Evolutionary conservation across 352 stramenopile species (phyloP).

Genomic region (Pythium sukuiense): DNA sequence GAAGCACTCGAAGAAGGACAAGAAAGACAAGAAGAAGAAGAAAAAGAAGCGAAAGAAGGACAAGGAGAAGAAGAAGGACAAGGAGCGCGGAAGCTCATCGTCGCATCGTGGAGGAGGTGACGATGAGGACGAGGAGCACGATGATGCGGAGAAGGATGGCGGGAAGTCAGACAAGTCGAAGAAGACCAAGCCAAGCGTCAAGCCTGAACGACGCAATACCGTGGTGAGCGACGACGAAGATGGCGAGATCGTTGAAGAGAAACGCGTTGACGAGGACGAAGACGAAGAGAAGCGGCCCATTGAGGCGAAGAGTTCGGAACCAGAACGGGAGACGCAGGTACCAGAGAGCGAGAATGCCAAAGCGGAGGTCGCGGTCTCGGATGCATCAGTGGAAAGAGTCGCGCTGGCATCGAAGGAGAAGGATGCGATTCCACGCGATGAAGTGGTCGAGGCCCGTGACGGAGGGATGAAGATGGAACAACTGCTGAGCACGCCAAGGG

Average conservation of each 20-base stretch:
- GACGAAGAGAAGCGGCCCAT: background rate
- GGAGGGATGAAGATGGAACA: slow-evolving; percentile 10
- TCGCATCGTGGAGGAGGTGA: slow-evolving; percentile 3
- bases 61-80: slow-evolving; percentile 33
- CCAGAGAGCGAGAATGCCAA: background rate
- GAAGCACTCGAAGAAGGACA: slow-evolving; percentile 37
- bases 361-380: background rate
- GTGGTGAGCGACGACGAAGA: background rate
- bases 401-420: background rate
- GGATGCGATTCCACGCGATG: background rate
- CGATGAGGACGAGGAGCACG: slow-evolving; percentile 28
- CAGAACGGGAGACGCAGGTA: background rate
- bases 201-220: slow-evolving; percentile 1
- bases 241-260: background rate
- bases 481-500: background rate
- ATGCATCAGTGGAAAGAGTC: background rate
- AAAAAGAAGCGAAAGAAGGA: slow-evolving; percentile 70
- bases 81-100: slow-evolving; percentile 10
- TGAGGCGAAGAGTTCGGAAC: background rate
- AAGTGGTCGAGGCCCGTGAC: background rate
- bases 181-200: slow-evolving; percentile 11
- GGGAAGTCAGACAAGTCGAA: slow-evolving; percentile 11
- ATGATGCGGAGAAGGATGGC: slow-evolving; percentile 16
- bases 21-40: slow-evolving; percentile 54
- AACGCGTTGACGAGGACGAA: background rate